Evolutionary conservation across 371 early-diverging fungal species (phyloP).

Genomic region (Fennellomyces sp.): DNA sequence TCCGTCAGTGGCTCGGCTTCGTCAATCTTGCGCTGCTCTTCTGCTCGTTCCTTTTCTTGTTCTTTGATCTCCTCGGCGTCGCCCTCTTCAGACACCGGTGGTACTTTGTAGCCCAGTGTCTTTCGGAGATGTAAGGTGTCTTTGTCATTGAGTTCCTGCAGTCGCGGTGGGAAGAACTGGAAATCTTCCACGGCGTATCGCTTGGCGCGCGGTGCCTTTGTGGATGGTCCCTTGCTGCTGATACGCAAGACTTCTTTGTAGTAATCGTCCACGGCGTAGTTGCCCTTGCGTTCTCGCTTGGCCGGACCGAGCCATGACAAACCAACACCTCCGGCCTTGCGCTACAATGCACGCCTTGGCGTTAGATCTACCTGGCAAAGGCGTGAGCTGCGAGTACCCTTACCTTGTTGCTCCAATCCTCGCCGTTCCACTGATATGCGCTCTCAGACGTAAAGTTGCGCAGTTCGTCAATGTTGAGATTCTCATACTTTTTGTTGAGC

Average conservation of each 20-base stretch:
- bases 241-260: constrained; percentile 77
- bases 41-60: constrained; percentile 70
- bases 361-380: too few species aligned
- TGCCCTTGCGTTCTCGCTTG: constrained; percentile 85
- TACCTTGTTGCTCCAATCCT: constrained; percentile 79
- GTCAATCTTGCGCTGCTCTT: constrained; percentile 87
- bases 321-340: constrained; percentile 48
- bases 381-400: too few species aligned
- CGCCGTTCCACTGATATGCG: constrained; percentile 97
- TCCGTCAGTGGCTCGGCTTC: constrained; percentile 89
- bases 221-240: constrained; percentile 46
- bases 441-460: constrained; percentile 79
- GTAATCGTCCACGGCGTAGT: constrained; percentile 88
- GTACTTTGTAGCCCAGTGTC: constrained; percentile 64
- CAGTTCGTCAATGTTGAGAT: constrained; percentile 88
- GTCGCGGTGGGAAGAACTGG: constrained; percentile 89
- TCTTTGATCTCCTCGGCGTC: constrained; percentile 44
- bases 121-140: constrained; percentile 72
- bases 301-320: constrained; percentile 83
- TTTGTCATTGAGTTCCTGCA: constrained; percentile 81
- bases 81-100: constrained; percentile 36
- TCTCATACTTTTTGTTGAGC: constrained; percentile 83
- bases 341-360: too few species aligned
- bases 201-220: constrained; percentile 64
- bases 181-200: constrained; percentile 73